phyloP scores from a whole-genome alignment of 2,329 filamentous ascomycete genomes.

The Fusarium sp. region DNA sequence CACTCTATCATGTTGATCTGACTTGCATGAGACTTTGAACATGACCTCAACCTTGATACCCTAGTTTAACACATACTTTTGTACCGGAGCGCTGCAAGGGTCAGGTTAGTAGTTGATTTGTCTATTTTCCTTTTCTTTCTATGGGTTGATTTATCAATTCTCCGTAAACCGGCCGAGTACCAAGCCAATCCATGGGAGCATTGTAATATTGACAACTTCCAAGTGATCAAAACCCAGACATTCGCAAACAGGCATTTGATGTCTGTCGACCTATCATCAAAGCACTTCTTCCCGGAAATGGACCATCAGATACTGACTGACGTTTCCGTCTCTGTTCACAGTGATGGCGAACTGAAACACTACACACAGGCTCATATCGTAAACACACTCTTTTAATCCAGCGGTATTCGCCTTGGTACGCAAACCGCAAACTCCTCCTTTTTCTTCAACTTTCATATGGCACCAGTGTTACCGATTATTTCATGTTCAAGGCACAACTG shows the following conservation, averaged over 20 bases:
- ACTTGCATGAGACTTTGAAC: background rate
- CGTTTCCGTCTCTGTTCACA: background rate
- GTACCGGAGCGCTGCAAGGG: background rate
- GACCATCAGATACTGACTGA: background rate
- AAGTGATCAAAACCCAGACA: background rate
- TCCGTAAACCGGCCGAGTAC: background rate
- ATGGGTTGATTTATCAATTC: background rate
- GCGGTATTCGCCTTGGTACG: background rate
- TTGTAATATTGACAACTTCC: background rate
- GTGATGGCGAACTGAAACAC: background rate
- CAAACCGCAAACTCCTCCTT: background rate
- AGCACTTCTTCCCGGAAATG: background rate
- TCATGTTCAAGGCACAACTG: background rate
- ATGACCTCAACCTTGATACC: background rate
- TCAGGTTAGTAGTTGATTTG: background rate
- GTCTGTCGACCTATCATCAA: background rate
- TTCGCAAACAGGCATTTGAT: background rate
- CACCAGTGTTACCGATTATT: background rate
- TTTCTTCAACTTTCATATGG: background rate
- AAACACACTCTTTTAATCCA: background rate
- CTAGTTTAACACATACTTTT: background rate
- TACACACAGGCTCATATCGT: background rate
- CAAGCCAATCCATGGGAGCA: background rate
- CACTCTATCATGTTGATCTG: background rate
- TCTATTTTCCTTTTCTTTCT: background rate